A percentile compares a stretch with the other conserved stretches of the same genome.
These are phyloP conservation scores for Megacollybia marginata DNA, from an alignment of 768 basidiomycete species.

Conservation along the genomic window DNA sequence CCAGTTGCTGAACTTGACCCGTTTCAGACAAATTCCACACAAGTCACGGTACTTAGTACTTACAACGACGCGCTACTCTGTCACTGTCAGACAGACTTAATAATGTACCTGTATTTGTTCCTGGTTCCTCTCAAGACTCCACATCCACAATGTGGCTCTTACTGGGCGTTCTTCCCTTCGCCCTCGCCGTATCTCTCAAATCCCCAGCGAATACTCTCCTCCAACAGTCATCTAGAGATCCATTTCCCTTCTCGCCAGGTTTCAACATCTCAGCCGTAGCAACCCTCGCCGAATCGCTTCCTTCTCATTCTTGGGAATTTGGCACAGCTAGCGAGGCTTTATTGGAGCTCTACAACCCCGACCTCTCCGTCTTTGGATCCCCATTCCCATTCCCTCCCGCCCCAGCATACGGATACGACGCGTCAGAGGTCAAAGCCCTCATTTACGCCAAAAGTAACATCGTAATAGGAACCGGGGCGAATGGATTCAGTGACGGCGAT, in stretches of 20 bases:
- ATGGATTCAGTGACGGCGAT: constrained; percentile 27
- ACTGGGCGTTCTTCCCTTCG: too few species aligned
- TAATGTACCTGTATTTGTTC: too few species aligned
- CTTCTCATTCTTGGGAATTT: constrained; percentile 30
- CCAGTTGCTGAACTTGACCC: too few species aligned
- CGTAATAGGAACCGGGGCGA: constrained; percentile 23
- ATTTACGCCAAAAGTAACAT: constrained; percentile 33
- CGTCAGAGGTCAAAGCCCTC: constrained; percentile 19
- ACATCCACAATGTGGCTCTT: too few species aligned
- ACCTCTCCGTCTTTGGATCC: constrained; percentile 31
- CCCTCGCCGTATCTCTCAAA: too few species aligned
- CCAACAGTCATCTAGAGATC: not conserved
- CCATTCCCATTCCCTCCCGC: constrained; percentile 25
- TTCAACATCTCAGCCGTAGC: constrained; percentile 7
- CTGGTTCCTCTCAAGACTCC: too few species aligned
- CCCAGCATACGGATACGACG: constrained; percentile 4
- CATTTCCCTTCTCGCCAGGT: constrained; percentile 4
- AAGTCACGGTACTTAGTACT: too few species aligned
- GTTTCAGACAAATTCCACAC: too few species aligned
- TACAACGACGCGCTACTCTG: too few species aligned
- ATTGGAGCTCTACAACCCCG: constrained; percentile 33
- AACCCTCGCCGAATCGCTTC: constrained; percentile 1
- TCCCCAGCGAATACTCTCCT: too few species aligned
- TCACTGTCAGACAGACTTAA: too few species aligned
- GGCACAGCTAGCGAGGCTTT: constrained; percentile 35